A percentile compares a stretch with the other conserved stretches of the same genome.
These are phyloP conservation scores for Rusavskia elegans DNA, from an alignment of 495 filamentous ascomycete species.

Conservation along the genomic window DNA sequence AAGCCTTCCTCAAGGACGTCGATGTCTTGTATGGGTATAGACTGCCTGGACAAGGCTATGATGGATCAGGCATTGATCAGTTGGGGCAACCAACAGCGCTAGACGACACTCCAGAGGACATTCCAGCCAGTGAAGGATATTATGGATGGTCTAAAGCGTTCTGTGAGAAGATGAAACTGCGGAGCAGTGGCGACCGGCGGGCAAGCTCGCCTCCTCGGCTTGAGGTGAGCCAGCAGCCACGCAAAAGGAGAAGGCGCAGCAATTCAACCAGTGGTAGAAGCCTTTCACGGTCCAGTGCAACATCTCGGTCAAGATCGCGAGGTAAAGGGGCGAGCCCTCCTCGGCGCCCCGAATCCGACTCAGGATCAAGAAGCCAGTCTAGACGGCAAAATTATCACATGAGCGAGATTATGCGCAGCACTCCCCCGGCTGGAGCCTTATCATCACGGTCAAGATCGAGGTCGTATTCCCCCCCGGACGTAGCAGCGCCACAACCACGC, in stretches of 20 bases:
- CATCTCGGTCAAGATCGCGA: not conserved
- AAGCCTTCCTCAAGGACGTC: slow-evolving; percentile 49
- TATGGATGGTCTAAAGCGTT: slow-evolving; percentile 77
- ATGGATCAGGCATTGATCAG: slow-evolving; percentile 46
- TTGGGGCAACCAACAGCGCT: slow-evolving; percentile 52
- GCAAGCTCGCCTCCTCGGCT: slow-evolving; percentile 13
- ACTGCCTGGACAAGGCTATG: slow-evolving; percentile 23
- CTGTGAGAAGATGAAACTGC: slow-evolving; percentile 64
- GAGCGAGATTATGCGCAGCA: not conserved
- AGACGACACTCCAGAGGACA: slow-evolving; percentile 44
- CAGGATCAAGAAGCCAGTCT: slow-evolving; percentile 13
- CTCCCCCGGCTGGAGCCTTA: slow-evolving; percentile 12
- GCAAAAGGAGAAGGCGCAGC: slow-evolving; percentile 31
- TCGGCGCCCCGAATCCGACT: slow-evolving; percentile 16
- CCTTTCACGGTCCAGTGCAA: slow-evolving; percentile 16
- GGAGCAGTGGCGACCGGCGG: slow-evolving; percentile 6
- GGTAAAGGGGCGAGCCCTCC: not conserved
- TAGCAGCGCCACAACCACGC: slow-evolving; percentile 14
- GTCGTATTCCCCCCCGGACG: slow-evolving; percentile 30
- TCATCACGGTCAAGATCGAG: slow-evolving; percentile 23
- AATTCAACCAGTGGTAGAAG: slow-evolving; percentile 26
- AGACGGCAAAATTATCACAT: slow-evolving; percentile 1
- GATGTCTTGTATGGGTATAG: slow-evolving; percentile 40
- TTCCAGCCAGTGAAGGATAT: slow-evolving; percentile 51
- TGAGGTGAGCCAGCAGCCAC: slow-evolving; percentile 19